Percentiles rank a stretch among this genome's conserved stretches.
phyloP scores from a whole-genome alignment of 1,284 basidiomycete genomes.

The Pulveroboletus sp. region DNA sequence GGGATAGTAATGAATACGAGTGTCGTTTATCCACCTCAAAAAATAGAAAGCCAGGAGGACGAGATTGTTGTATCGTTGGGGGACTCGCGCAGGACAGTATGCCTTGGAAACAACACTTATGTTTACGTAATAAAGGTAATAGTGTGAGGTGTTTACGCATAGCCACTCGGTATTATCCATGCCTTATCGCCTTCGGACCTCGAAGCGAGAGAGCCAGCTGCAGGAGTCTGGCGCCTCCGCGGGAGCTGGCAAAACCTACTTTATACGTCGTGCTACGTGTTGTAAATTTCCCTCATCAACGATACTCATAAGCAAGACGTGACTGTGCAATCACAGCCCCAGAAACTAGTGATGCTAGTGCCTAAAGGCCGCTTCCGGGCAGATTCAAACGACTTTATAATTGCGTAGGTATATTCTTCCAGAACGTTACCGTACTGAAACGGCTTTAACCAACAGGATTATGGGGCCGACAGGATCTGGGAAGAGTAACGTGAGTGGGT shows the following conservation, averaged over 20 bases:
- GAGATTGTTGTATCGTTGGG: neutral
- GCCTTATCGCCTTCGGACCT: too few species aligned
- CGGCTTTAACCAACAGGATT: slow-evolving; percentile 3
- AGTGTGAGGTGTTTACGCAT: too few species aligned
- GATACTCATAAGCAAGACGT: too few species aligned
- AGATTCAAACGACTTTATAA: slow-evolving; percentile 5
- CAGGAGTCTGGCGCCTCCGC: too few species aligned
- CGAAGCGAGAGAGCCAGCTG: too few species aligned
- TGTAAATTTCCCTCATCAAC: too few species aligned
- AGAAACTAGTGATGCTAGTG: too few species aligned
- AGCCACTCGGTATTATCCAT: too few species aligned
- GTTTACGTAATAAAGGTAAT: rapidly evolving
- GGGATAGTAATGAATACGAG: neutral
- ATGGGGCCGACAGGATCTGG: slow-evolving; percentile 29
- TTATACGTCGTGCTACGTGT: too few species aligned
- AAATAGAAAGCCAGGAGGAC: neutral
- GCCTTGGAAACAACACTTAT: neutral
- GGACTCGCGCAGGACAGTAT: neutral
- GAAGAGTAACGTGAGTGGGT: slow-evolving; percentile 24
- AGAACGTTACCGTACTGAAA: neutral
- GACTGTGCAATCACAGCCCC: too few species aligned
- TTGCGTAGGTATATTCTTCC: slow-evolving; percentile 13
- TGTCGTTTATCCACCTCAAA: neutral
- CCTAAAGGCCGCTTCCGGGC: too few species aligned
- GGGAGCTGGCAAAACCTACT: too few species aligned